Base-by-base conservation (phyloP, 768 basidiomycete genomes). In the Boletellus ananiceps region DNA sequence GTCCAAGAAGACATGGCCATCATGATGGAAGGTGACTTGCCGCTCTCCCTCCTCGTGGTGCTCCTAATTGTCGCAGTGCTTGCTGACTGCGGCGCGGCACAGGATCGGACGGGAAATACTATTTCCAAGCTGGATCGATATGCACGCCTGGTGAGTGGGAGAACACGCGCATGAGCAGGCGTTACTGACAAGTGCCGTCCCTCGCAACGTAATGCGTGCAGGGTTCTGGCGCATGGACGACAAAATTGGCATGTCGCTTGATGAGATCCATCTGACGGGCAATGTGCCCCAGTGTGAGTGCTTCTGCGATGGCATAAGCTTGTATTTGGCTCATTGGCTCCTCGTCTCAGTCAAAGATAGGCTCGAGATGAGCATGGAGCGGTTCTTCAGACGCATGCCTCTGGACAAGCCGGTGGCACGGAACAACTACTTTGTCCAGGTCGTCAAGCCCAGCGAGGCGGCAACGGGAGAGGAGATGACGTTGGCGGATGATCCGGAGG, bases 151-250 rank as follows among this genome's bases (percentile, higher is more conserved):
- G 23, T 25, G 23, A 25, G 23, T 25, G 23, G 23, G 23, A 25
- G 4, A 25, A 25, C 23, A 25, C 23, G 23, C 23, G 23, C 23
- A 25, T 25, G 23, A 7, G 23, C 23, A 25, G 23, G 23, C 23
- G 23, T 25, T 25, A 5, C 5, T 25, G 23, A 25, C 23, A 4
- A 25, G 23, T 25, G 23, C 23, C 6, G 23, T 19, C 19, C 19
- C 8, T 42, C 44, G 18, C 33, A 4, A 52, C 51, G 48, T 52
- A 37, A 52, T 31, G 23, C 23, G 6, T 7, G 36, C 58, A 86
- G 88, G 88, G 19, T 83, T 80, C 53, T 89, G 88, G 88, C 75
- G 86, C 15, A 74, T 89, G 69, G 63, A 76, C 54, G 86, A 89
- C 67, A 89, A 89, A 69, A 78, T 86, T 46, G 89, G 87, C 7